Percentiles rank a stretch among this genome's conserved stretches.
Evolutionary conservation across 768 basidiomycete genomes (phyloP).

Genomic region (Pleurotus tuoliensis): DNA sequence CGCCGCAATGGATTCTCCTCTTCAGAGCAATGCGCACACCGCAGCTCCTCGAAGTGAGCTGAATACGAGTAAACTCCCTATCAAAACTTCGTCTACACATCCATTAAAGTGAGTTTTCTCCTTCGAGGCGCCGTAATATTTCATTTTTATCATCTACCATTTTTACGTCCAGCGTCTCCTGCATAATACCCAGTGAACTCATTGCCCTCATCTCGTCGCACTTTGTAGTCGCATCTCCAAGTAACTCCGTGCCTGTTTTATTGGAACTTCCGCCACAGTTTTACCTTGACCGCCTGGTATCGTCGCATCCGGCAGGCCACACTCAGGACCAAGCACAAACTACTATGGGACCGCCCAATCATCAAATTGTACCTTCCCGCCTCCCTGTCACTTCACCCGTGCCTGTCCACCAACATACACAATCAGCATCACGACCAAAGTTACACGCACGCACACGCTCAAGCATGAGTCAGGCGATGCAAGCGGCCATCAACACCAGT

Average conservation of each 20-base stretch:
- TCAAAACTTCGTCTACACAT: constrained; percentile 77
- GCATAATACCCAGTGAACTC: constrained; percentile 57
- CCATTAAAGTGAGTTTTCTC: constrained; percentile 71
- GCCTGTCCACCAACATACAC: background rate
- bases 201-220: constrained; percentile 50
- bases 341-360: background rate
- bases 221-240: constrained; percentile 25
- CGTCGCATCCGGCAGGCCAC: constrained; percentile 15
- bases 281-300: constrained; percentile 39
- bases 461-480: constrained; percentile 9
- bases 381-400: background rate
- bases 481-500: constrained; percentile 11
- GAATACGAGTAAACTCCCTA: constrained; percentile 4
- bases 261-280: constrained; percentile 43
- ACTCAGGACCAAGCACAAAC: constrained; percentile 9
- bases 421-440: background rate
- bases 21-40: constrained; percentile 12
- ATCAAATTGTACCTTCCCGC: background rate
- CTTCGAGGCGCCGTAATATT: no score
- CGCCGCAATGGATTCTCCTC: constrained; percentile 49
- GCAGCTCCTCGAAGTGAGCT: constrained; percentile 8
- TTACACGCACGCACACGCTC: constrained; percentile 4
- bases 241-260: constrained; percentile 29
- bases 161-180: constrained; percentile 47
- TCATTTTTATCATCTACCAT: background rate